Evolutionary conservation across 2,329 filamentous ascomycete genomes (phyloP), one percentile per base, ranked within the genome.

Genomic region (Diaporthe eres): DNA sequence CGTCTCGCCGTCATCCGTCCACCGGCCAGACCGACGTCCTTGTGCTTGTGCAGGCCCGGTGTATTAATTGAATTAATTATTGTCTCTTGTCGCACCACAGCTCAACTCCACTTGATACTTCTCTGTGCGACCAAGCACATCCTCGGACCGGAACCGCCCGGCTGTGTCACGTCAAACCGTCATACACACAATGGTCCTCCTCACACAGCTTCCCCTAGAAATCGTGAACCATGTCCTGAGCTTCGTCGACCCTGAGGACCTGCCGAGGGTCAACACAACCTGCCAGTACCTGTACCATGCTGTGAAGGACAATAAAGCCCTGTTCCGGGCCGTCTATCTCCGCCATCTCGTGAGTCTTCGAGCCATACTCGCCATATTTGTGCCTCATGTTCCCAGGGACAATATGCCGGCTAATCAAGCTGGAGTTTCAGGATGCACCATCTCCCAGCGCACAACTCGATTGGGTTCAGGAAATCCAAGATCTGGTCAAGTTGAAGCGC

Each of bases 261-360:
- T 94, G 12, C 85, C 86, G 1, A 81, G 83, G 10, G 80, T 94
- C 60, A 86, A 87, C 51, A 83, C 82, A 75, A 88, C 88, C 63
- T 93, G 90, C 81, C 86, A 83, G 25, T 81, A 80, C 15, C 84
- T 95, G 63, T 83, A 89, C 75, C 82, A 84, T 47, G 90, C 91
- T 77, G 86, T 94, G 71, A 86, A 84, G 67, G 86, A 85, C 58
- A 94, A 95, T 81, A 81, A 83, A 22, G 84, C 89, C 12, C 84
- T 95, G 17, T 92, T 88, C 82, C 92, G 90, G 76, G 87, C 89
- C 31, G 84, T 94, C 9, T 95, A 94, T 81, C 82, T 92, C 5
- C 85, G 85, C 22, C 82, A 83, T 58, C 86, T 92, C 73, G 92
- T 93, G 82, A 79, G 85, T 44, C 10, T 8, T n/a, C 22, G 7